Base-by-base conservation (phyloP, 177 flowering plant species). In the Vitis hybrid region DNA sequence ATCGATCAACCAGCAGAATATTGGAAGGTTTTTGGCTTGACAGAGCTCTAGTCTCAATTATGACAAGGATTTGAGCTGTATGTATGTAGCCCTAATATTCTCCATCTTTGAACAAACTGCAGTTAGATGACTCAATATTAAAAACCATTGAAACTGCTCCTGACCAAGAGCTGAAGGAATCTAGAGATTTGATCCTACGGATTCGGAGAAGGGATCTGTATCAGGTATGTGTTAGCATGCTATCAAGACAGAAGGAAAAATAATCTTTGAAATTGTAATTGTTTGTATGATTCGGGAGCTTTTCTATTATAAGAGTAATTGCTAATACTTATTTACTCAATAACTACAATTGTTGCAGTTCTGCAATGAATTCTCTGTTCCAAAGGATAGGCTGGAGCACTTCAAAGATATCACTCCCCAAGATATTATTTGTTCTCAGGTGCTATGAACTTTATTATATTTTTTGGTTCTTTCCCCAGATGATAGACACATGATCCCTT, bases 341-440 rank as follows among this genome's bases (percentile, higher is more conserved):
- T 40, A 54, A 54, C 7, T 54, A 17, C 17, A 54, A 54, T 17
- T 10, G 26, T 57, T 70, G 72, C 87, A 93, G 98, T 93, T 86
- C 72, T 93, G 98, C 73, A 93, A 93, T 68, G 91, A 93, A 80
- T 88, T 81, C 72, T 64, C 86, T 74, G 98, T 93, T 77, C 97
- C 98, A 6, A 88, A 81, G 80, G 89, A 86, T 13, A 74, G 80
- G 56, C 58, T 85, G 49, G 92, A 91, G 70, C 82, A 87, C 70
- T 90, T 91, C 80, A 88, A 85, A 77, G 72, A 79, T 32, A 66
- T 91, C 70, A 87, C 97, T 54, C 74, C 95, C 6, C 78, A 86
- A 72, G 98, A 93, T 78, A 89, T 93, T 58, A 68, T 93, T 73
- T 93, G 95, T 77, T 88, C 93, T 18, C 98, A 93, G 97, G 98